A percentile compares a stretch with the other conserved stretches of the same genome.
Conservation (phyloP, 2,329 filamentous ascomycete genomes). For the Pseudogymnoascus sp. region DNA sequence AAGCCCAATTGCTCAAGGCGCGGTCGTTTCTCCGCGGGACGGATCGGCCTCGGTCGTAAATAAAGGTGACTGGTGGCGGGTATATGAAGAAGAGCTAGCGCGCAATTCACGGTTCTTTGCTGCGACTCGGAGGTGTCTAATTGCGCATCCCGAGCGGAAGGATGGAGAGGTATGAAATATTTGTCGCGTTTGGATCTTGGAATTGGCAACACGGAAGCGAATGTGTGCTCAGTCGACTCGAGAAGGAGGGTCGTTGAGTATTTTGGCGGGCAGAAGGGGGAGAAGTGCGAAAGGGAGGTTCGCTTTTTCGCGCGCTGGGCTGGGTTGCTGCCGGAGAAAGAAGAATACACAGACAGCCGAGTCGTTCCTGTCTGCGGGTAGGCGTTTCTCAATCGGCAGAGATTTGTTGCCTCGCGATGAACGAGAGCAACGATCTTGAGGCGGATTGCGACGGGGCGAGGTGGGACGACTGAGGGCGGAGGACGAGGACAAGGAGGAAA, state of each 20-base stretch:
- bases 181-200: not conserved
- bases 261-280: not conserved
- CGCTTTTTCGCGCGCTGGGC: not conserved
- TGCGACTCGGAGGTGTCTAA: not conserved
- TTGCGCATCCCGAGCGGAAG: not conserved
- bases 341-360: not conserved
- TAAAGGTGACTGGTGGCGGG: not conserved
- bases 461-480: not conserved
- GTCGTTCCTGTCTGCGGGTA: constrained; percentile 1
- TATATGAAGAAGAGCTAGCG: not conserved
- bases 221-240: not conserved
- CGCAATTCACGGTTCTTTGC: not conserved
- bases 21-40: not conserved
- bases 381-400: not conserved
- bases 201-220: not conserved
- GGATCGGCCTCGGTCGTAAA: not conserved
- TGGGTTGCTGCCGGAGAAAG: not conserved
- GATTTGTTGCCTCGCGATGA: not conserved
- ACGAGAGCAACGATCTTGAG: constrained; percentile 1
- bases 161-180: not conserved
- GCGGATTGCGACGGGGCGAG: not conserved
- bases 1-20: not conserved
- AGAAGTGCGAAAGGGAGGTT: not conserved
- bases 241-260: not conserved
- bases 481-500: not conserved